These are phyloP conservation scores for Cercophora samala DNA, from an alignment of 495 filamentous ascomycete species.

Conservation along the genomic window DNA sequence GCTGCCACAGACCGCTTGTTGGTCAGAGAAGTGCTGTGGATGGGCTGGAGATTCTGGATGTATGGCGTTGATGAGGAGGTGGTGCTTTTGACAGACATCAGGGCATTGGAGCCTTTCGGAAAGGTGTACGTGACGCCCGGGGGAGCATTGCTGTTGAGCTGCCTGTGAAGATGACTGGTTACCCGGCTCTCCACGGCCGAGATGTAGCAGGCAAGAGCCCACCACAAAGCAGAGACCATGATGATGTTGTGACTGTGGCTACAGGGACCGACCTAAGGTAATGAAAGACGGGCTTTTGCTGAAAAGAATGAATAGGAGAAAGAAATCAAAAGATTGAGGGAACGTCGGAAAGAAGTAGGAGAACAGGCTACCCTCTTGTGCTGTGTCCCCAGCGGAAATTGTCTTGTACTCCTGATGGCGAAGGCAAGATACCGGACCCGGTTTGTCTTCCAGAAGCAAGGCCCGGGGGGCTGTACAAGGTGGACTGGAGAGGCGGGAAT, in stretches of 20 bases:
- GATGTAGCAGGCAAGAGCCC: constrained; percentile 5
- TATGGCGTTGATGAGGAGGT: background rate
- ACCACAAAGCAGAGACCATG: background rate
- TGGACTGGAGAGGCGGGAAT: background rate
- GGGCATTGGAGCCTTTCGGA: constrained; percentile 17
- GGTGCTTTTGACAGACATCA: background rate
- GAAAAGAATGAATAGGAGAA: background rate
- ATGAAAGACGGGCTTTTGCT: background rate
- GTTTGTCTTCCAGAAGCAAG: background rate
- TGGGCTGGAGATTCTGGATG: constrained; percentile 23
- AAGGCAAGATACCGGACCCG: background rate
- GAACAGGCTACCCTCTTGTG: background rate
- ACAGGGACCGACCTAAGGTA: background rate
- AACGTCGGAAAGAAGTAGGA: background rate
- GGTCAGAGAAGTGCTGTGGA: constrained; percentile 15
- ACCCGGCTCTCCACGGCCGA: background rate
- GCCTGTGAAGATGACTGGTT: constrained; percentile 3
- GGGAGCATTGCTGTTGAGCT: constrained; percentile 17
- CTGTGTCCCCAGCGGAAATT: background rate
- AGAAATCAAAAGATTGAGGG: background rate
- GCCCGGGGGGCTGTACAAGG: background rate
- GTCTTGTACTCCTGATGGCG: background rate
- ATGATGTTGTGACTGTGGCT: background rate
- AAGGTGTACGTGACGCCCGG: constrained; percentile 26
- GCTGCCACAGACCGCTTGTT: constrained; percentile 32